A percentile compares a stretch with the other conserved stretches of the same genome.
phyloP scores from a whole-genome alignment of 2,329 filamentous ascomycete species.

The Penicillium sp. region DNA sequence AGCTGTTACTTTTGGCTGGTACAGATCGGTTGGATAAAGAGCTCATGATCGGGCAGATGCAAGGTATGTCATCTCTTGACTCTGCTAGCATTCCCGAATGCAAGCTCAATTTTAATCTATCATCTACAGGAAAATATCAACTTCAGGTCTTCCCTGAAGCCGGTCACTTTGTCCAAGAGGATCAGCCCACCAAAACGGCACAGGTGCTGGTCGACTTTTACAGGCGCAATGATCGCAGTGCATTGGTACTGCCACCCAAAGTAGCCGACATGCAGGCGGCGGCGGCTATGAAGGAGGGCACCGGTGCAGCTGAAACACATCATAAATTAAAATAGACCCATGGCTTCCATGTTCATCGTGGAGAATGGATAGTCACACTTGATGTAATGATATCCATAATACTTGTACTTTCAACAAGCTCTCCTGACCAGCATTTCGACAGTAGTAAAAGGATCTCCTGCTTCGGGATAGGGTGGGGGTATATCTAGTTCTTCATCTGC shows the following conservation, averaged over 20 bases:
- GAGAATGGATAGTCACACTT: neutral
- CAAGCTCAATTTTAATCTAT: neutral
- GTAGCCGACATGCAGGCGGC: constrained; percentile 66
- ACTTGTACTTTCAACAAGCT: neutral
- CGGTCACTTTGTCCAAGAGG: constrained; percentile 95
- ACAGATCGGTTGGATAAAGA: constrained; percentile 90
- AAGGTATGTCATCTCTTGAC: constrained; percentile 58
- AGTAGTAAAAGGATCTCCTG: neutral
- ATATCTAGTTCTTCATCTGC: neutral
- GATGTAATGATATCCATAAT: too few species aligned
- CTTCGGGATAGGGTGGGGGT: neutral
- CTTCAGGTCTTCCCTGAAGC: constrained; percentile 92
- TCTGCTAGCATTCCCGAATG: neutral
- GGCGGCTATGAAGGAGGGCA: constrained; percentile 40
- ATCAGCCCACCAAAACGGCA: constrained; percentile 86
- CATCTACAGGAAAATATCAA: constrained; percentile 72
- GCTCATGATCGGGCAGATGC: constrained; percentile 94
- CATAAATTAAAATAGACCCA: neutral
- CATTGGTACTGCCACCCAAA: constrained; percentile 85
- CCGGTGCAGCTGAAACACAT: constrained; percentile 11
- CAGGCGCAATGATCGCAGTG: constrained; percentile 80
- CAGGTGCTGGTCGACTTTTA: constrained; percentile 86
- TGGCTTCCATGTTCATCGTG: neutral
- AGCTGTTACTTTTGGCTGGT: constrained; percentile 79
- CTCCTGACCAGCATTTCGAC: neutral